Percentiles rank a stretch among this genome's conserved stretches.
phyloP scores from a whole-genome alignment of 2,329 filamentous ascomycete genomes.

The Sphaerostilbella broomeana region DNA sequence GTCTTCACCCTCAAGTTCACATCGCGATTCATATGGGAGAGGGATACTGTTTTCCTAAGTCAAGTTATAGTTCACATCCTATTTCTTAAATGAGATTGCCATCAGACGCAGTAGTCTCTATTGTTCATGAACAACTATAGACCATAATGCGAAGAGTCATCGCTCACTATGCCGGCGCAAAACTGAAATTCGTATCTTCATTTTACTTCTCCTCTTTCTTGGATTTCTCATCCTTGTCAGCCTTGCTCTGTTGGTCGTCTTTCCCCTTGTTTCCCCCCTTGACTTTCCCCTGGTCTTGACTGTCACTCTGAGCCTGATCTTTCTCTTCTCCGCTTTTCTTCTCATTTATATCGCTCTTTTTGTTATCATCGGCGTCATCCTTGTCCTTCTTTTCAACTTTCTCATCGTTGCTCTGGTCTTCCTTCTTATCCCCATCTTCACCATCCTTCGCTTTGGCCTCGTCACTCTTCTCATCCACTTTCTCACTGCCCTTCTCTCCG shows the following conservation, averaged over 20 bases:
- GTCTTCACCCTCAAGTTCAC: too few relatives aligned
- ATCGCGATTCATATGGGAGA: too few relatives aligned
- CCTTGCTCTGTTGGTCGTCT: conserved; percentile 11
- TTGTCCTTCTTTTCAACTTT: conserved; percentile 18
- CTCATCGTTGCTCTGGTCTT: conserved; percentile 17
- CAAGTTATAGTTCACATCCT: too few relatives aligned
- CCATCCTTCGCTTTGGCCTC: conserved; percentile 17
- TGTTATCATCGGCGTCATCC: conserved; percentile 6
- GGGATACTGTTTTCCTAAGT: too few relatives aligned
- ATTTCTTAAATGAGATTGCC: too few relatives aligned
- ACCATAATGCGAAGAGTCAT: too few relatives aligned
- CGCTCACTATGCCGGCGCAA: too few relatives aligned
- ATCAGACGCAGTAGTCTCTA: too few relatives aligned
- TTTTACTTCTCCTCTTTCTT: conserved; percentile 10
- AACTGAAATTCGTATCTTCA: conserved; percentile 4
- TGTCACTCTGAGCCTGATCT: too few relatives aligned
- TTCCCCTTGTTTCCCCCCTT: conserved; percentile 2
- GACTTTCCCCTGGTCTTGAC: too few relatives aligned
- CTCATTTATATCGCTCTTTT: conserved; percentile 17
- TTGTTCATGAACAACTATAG: too few relatives aligned
- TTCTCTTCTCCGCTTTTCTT: conserved; percentile 14
- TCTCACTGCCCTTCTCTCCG: conserved; percentile 23
- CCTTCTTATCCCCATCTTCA: conserved; percentile 14
- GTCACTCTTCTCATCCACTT: conserved; percentile 18
- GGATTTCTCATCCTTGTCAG: conserved; percentile 14